Evolutionary conservation across 306 rosid species (phyloP), one percentile per base, ranked within the genome.

Genomic region (Morella rubra): DNA sequence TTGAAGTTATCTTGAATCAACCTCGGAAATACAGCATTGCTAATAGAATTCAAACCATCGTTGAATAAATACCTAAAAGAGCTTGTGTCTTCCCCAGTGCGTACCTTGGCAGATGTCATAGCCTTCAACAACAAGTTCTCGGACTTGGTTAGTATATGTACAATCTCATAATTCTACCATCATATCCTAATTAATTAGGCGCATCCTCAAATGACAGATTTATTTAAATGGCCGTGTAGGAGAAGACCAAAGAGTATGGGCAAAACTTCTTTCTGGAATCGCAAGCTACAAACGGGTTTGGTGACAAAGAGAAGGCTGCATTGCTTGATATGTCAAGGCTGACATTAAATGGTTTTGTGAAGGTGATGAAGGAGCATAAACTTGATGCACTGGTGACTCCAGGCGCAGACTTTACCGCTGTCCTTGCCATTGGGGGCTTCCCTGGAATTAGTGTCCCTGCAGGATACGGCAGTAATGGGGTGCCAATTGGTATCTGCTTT

Each of bases 31-130:
- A 16, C 41, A 19, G 75, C 84, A 41, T 1, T 76, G 0, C 1
- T 79, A 50, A 72, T 89, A 16, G 94, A 91, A 75, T 80, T 87
- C 85, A 89, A 91, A 74, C 15, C 86, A n/a, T 37, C 78, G 66
- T 9, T 91, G 22, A 82, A 73, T 64, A 55, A 56, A 15, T 69
- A 82, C 75, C 79, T 82, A 40, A 44, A 37, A 14, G 82, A 74
- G 14, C 80, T 89, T 37, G 24, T 74, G 45, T 41, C 32, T 5
- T 88, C 91, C 66, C 90, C 93, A 0, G 89, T 91, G 47, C 75
- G 76, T 18, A 81, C 89, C 49, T 44, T 74, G 76, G 77, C 80
- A 15, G 85, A 78, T 51, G 82, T 60, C 3, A 73, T 74, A 47
- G 79, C 59, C 47, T 82, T 77, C 60, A 68, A 82, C 77, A 11